A percentile compares a stretch with the other conserved stretches of the same genome.
phyloP scores from a whole-genome alignment of 208 protist species.

The Leptomonas pyrrhocoris region DNA sequence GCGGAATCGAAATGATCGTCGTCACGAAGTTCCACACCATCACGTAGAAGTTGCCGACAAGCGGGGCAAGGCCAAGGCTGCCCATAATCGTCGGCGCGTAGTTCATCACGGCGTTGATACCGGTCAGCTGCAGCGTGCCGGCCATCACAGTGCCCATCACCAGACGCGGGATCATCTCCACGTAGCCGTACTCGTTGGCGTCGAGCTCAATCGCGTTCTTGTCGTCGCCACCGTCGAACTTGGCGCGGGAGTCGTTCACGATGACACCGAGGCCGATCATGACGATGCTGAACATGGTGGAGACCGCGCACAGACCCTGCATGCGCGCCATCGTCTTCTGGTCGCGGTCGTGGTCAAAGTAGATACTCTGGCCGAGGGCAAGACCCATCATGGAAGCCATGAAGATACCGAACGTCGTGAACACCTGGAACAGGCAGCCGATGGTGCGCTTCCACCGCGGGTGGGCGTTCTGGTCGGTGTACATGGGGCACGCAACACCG shows the following conservation, averaged over 20 bases:
- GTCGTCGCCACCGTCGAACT: conserved; percentile 25
- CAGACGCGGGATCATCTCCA: conserved; percentile 52
- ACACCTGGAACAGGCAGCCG: conserved; percentile 83
- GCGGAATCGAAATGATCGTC: conserved; percentile 70
- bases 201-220: conserved; percentile 18
- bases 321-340: conserved; percentile 58
- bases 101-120: conserved; percentile 89
- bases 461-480: conserved; percentile 70
- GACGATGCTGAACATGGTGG: conserved; percentile 59
- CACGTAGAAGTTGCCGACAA: conserved; percentile 82
- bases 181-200: conserved; percentile 55
- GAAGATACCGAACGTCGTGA: conserved; percentile 85
- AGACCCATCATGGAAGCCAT: conserved; percentile 72
- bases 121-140: conserved; percentile 80
- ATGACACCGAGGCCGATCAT: conserved; percentile 51
- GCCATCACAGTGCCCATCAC: conserved; percentile 57
- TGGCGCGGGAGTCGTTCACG: conserved; percentile 26
- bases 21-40: conserved; percentile 91
- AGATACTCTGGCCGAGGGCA: conserved; percentile 51
- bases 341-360: conserved; percentile 35
- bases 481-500: conserved; percentile 73
- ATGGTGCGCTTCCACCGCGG: conserved; percentile 58
- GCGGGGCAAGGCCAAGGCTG: conserved; percentile 59
- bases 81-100: conserved; percentile 85
- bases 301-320: conserved; percentile 70